Conservation (phyloP, 495 filamentous ascomycete species). For the Podospora sp. region DNA sequence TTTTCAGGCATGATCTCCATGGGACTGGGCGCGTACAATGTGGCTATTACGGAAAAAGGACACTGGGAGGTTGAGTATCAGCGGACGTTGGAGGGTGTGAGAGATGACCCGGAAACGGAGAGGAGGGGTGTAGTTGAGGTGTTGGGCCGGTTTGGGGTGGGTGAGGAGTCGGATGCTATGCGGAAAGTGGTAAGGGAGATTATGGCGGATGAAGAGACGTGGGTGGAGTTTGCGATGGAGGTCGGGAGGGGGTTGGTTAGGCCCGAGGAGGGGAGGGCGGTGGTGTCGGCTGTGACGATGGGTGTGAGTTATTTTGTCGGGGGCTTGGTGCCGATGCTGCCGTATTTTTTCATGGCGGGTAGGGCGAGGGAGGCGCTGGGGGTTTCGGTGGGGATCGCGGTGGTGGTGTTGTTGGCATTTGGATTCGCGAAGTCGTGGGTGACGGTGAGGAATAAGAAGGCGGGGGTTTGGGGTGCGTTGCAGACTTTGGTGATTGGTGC, state of each 20-base stretch:
- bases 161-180: not conserved
- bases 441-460: conserved; percentile 40
- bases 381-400: conserved; percentile 54
- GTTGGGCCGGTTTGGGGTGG: not conserved
- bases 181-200: conserved; percentile 32
- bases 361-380: conserved; percentile 49
- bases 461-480: conserved; percentile 43
- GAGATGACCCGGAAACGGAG: not conserved
- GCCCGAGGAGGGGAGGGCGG: conserved; percentile 45
- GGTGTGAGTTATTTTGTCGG: conserved; percentile 57
- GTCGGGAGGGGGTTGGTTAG: conserved; percentile 53
- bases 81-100: not conserved
- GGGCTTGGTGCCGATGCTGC: conserved; percentile 59
- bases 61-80: conserved; percentile 49
- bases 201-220: conserved; percentile 43
- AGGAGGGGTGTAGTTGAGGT: not conserved
- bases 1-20: conserved; percentile 63
- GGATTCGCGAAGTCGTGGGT: conserved; percentile 31
- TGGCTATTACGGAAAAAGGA: conserved; percentile 50
- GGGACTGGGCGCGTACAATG: conserved; percentile 63
- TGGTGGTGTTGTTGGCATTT: conserved; percentile 55
- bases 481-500: conserved; percentile 48
- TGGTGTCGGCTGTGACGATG: conserved; percentile 54
- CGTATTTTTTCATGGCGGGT: conserved; percentile 53
- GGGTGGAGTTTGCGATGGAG: conserved; percentile 59